Conservation (phyloP, 164 flowering plant genomes). For the Vitis amurensis region DNA sequence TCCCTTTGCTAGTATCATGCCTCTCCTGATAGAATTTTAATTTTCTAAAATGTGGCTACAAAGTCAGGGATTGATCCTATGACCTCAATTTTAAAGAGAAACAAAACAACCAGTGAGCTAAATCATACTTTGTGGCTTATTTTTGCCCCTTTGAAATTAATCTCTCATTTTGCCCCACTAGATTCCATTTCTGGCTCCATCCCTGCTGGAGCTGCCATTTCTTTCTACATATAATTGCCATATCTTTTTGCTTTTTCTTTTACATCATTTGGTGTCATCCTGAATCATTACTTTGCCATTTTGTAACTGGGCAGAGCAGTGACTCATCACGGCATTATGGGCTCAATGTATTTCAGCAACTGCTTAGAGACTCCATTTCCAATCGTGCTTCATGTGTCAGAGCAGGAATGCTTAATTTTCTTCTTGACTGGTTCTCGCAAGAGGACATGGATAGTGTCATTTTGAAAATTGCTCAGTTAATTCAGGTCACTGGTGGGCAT, state of each 20-base stretch:
- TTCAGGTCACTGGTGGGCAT: constrained; percentile 92
- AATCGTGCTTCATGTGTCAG: constrained; percentile 88
- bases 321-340: constrained; percentile 70
- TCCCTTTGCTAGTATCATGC: background rate
- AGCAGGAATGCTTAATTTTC: constrained; percentile 95
- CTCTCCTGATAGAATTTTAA: background rate
- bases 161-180: background rate
- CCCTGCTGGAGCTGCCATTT: background rate
- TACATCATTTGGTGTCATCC: background rate
- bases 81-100: no score
- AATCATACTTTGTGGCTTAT: no score
- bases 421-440: constrained; percentile 90
- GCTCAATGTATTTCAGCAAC: constrained; percentile 72
- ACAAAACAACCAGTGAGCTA: no score
- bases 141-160: no score
- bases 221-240: background rate
- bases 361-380: constrained; percentile 80
- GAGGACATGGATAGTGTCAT: constrained; percentile 62
- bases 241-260: background rate
- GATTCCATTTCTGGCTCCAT: no score
- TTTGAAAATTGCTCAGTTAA: constrained; percentile 67
- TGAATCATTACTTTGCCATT: constrained; percentile 25
- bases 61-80: no score
- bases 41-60: background rate
- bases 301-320: constrained; percentile 93